These are phyloP conservation scores for Leccinum subtestaceum DNA, from an alignment of 768 basidiomycete genomes.

Conservation along the genomic window DNA sequence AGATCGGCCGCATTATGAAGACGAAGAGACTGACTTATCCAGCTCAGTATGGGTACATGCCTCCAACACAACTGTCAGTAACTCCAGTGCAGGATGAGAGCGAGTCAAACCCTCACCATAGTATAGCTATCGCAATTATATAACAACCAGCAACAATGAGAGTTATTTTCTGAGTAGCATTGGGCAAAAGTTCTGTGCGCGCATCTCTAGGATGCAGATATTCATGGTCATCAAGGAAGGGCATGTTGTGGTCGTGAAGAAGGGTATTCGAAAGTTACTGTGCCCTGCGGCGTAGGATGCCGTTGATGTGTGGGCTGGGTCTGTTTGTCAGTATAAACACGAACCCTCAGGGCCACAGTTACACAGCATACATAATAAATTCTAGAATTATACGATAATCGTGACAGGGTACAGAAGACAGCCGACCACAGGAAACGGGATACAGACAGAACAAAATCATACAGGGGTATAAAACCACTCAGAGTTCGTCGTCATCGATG, in stretches of 20 bases:
- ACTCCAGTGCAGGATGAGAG: neutral
- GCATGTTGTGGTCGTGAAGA: constrained; percentile 31
- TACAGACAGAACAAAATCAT: constrained; percentile 14
- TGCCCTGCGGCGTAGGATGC: constrained; percentile 6
- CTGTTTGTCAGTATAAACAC: neutral
- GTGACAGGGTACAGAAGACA: constrained; percentile 21
- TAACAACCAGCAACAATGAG: constrained; percentile 80
- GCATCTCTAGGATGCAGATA: constrained; percentile 27
- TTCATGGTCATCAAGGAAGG: constrained; percentile 20
- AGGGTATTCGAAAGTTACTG: neutral
- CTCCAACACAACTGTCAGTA: constrained; percentile 34
- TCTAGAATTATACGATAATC: constrained; percentile 17
- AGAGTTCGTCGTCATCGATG: constrained; percentile 57
- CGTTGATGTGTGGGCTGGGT: neutral
- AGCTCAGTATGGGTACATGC: constrained; percentile 74
- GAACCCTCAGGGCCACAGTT: too few species aligned
- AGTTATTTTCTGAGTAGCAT: constrained; percentile 68
- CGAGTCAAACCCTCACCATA: constrained; percentile 54
- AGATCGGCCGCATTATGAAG: neutral
- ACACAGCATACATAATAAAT: neutral
- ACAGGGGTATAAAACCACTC: constrained; percentile 17
- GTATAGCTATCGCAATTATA: constrained; percentile 68
- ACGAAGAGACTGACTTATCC: constrained; percentile 57
- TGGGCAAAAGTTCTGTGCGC: constrained; percentile 52
- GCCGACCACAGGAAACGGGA: constrained; percentile 16